A percentile compares a stretch with the other conserved stretches of the same genome.
phyloP scores from a whole-genome alignment of 2,329 filamentous ascomycete species.

The Clonostachys solani region DNA sequence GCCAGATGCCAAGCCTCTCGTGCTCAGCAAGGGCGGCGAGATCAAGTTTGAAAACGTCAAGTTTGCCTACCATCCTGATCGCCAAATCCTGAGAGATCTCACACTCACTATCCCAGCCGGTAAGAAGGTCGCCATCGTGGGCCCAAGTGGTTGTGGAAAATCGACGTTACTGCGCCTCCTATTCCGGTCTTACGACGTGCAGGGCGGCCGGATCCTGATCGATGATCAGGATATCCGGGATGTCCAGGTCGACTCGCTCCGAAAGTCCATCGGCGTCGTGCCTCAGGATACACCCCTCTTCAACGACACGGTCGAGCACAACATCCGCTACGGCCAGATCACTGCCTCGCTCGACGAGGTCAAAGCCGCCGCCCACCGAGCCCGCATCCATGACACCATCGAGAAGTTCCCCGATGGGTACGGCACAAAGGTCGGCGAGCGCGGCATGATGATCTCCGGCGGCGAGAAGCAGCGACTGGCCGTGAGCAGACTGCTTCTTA shows the following conservation, averaged over 20 bases:
- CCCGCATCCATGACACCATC: conserved; percentile 81
- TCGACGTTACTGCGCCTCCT: conserved; percentile 86
- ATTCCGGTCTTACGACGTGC: conserved; percentile 91
- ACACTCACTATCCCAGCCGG: conserved; percentile 88
- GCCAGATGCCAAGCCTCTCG: conserved; percentile 67
- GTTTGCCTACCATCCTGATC: conserved; percentile 85
- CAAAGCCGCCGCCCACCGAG: conserved; percentile 71
- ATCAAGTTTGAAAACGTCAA: conserved; percentile 93
- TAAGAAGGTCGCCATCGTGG: conserved; percentile 93
- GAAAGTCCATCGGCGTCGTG: conserved; percentile 86
- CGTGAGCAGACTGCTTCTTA: conserved; percentile 77
- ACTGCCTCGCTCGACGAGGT: conserved; percentile 71
- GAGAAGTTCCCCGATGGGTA: conserved; percentile 82
- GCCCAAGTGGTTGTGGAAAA: conserved; percentile 93
- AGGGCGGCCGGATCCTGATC: conserved; percentile 79
- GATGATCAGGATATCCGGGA: conserved; percentile 90
- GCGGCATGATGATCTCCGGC: conserved; percentile 94
- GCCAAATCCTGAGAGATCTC: conserved; percentile 82
- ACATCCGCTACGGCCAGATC: conserved; percentile 88
- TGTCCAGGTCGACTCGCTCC: conserved; percentile 76
- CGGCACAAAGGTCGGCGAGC: conserved; percentile 84
- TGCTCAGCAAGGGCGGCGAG: conserved; percentile 73
- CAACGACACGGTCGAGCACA: conserved; percentile 94
- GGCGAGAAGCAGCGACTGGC: conserved; percentile 92
- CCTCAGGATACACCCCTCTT: conserved; percentile 96